These are phyloP conservation scores for Talaromyces sp. DNA, from an alignment of 2,329 filamentous ascomycete species.

Conservation along the genomic window DNA sequence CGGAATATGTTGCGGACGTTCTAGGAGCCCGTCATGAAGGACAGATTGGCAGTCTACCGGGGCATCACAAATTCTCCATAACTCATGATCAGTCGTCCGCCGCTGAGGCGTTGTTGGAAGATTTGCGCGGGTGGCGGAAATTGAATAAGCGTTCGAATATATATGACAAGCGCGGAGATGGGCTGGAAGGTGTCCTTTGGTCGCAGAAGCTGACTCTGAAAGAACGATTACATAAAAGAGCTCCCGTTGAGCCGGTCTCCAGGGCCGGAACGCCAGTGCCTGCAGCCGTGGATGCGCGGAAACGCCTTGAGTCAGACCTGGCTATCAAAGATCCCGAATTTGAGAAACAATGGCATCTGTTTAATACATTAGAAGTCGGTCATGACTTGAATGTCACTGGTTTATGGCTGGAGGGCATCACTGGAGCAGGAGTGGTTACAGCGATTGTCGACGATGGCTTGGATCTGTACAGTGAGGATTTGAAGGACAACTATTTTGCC, in stretches of 20 bases:
- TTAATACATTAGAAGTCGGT: conserved; percentile 74
- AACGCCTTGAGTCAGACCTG: conserved; percentile 62
- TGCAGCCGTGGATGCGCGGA: conserved; percentile 53
- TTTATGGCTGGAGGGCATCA: conserved; percentile 86
- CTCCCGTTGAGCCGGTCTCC: conserved; percentile 23
- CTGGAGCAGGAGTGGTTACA: conserved; percentile 81
- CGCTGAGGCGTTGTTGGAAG: conserved; percentile 50
- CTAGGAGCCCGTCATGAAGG: conserved; percentile 80
- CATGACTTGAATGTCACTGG: conserved; percentile 97
- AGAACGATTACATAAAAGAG: conserved; percentile 60
- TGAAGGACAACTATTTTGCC: conserved; percentile 91
- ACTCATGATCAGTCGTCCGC: conserved; percentile 55
- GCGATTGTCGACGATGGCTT: conserved; percentile 95
- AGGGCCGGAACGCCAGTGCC: conserved; percentile 28
- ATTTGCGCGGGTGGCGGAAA: conserved; percentile 57
- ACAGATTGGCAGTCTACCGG: conserved; percentile 68
- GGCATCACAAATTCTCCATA: conserved; percentile 84
- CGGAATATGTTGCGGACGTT: conserved; percentile 64
- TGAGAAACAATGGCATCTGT: conserved; percentile 89
- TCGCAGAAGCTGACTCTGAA: conserved; percentile 73
- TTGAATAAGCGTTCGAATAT: conserved; percentile 51
- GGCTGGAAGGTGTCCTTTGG: conserved; percentile 71
- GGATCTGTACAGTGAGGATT: conserved; percentile 90
- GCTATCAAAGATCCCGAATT: conserved; percentile 87
- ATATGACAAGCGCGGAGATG: conserved; percentile 38